phyloP scores from a whole-genome alignment of 2,329 filamentous ascomycete species.

The Colletotrichum sidae region DNA sequence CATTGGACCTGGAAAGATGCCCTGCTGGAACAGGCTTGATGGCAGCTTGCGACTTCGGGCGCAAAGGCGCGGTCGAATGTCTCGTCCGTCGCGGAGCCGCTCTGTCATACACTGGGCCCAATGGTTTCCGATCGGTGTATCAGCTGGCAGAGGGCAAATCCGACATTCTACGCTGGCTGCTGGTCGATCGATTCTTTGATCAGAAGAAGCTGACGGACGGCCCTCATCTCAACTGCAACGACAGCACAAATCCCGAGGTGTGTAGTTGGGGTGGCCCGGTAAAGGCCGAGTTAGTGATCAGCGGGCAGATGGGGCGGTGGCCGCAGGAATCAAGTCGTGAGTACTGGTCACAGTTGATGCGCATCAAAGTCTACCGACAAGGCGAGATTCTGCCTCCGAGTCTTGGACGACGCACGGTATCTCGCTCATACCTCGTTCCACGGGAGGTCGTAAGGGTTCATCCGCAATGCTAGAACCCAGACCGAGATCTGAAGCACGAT shows the following conservation, averaged over 20 bases:
- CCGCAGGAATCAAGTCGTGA: neutral
- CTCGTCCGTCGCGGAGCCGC: constrained; percentile 1
- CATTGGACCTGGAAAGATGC: neutral
- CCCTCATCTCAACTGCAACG: neutral
- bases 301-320: neutral
- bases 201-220: neutral
- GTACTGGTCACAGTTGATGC: neutral
- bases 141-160: neutral
- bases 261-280: neutral
- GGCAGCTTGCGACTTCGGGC: constrained; percentile 2
- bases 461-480: neutral
- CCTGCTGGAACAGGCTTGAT: constrained; percentile 7
- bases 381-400: neutral
- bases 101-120: neutral
- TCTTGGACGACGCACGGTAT: neutral
- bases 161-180: neutral
- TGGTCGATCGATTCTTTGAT: constrained; percentile 1
- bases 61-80: neutral
- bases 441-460: neutral
- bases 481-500: too few relatives aligned
- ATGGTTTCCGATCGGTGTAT: neutral
- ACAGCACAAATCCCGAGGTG: neutral
- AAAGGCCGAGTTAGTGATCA: neutral
- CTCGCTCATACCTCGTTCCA: neutral
- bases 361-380: neutral